Conservation (phyloP, 257 asterid species). For the Lycium ferocissimum region DNA sequence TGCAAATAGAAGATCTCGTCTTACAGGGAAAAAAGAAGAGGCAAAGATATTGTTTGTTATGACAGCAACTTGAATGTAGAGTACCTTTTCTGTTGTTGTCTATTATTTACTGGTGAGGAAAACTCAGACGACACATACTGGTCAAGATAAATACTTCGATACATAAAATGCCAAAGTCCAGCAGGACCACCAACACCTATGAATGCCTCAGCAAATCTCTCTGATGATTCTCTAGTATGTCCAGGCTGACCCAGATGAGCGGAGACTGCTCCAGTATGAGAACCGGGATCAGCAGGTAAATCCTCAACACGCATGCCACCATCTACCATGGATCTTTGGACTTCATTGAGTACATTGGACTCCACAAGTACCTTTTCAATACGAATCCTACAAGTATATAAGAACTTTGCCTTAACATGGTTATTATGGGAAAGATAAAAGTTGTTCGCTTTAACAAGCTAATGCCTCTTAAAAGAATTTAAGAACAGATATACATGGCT, state of each 20-base stretch:
- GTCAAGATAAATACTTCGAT: slow-evolving; percentile 80
- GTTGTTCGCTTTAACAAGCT: slow-evolving; percentile 26
- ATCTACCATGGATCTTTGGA: slow-evolving; percentile 82
- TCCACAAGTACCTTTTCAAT: slow-evolving; percentile 78
- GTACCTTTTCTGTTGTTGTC: slow-evolving; percentile 84
- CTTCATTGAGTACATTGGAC: slow-evolving; percentile 89
- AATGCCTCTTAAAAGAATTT: slow-evolving; percentile 28
- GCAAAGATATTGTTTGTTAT: slow-evolving; percentile 6
- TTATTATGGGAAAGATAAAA: slow-evolving; percentile 16
- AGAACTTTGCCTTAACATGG: slow-evolving; percentile 23
- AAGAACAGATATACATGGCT: slow-evolving; percentile 20
- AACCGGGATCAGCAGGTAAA: slow-evolving; percentile 61
- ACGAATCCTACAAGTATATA: slow-evolving; percentile 64
- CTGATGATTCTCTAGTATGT: slow-evolving; percentile 55
- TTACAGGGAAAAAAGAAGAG: neutral
- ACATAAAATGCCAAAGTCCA: slow-evolving; percentile 98
- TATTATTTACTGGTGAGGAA: slow-evolving; percentile 78
- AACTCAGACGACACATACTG: slow-evolving; percentile 95
- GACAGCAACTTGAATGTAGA: slow-evolving; percentile 29
- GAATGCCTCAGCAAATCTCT: slow-evolving; percentile 51
- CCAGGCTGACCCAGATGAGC: slow-evolving; percentile 66
- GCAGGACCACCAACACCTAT: slow-evolving; percentile 86
- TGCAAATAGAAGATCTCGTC: slow-evolving; percentile 42
- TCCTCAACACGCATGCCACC: slow-evolving; percentile 92
- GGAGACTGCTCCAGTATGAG: slow-evolving; percentile 61